A percentile compares a stretch with the other conserved stretches of the same genome.
phyloP scores from a whole-genome alignment of 805 yeast genomes.

The Metschnikowia colocasiae region DNA sequence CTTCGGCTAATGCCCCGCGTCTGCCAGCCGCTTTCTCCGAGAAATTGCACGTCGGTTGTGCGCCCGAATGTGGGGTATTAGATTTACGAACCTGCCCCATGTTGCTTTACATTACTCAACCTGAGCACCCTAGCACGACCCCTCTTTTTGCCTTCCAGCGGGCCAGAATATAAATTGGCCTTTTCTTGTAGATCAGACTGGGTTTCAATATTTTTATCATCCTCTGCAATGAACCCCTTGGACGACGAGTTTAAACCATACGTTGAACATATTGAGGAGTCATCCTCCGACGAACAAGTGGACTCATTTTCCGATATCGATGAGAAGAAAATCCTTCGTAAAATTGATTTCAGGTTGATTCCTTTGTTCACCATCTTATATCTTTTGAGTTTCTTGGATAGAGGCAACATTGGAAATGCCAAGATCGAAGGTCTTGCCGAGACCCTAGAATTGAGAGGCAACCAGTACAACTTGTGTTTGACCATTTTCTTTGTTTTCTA shows the following conservation, averaged over 20 bases:
- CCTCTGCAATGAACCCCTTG: neutral
- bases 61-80: constrained; percentile 3
- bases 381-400: constrained; percentile 71
- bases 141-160: neutral
- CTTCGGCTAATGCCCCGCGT: neutral
- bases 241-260: constrained; percentile 4
- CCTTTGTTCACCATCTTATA: constrained; percentile 76
- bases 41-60: neutral
- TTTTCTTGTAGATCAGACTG: neutral
- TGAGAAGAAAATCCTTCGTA: constrained; percentile 55
- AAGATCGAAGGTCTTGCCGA: constrained; percentile 62
- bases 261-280: constrained; percentile 6
- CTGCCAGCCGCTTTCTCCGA: no score
- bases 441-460: constrained; percentile 52
- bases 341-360: constrained; percentile 64
- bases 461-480: constrained; percentile 60
- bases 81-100: neutral
- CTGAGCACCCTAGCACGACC: neutral
- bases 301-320: constrained; percentile 32
- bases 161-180: neutral
- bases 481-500: constrained; percentile 74
- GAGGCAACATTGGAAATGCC: constrained; percentile 82
- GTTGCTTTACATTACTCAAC: constrained; percentile 1
- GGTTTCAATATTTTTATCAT: neutral
- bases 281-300: neutral